Conservation (phyloP, 1,284 basidiomycete genomes). For the Wolfiporia cocos region DNA sequence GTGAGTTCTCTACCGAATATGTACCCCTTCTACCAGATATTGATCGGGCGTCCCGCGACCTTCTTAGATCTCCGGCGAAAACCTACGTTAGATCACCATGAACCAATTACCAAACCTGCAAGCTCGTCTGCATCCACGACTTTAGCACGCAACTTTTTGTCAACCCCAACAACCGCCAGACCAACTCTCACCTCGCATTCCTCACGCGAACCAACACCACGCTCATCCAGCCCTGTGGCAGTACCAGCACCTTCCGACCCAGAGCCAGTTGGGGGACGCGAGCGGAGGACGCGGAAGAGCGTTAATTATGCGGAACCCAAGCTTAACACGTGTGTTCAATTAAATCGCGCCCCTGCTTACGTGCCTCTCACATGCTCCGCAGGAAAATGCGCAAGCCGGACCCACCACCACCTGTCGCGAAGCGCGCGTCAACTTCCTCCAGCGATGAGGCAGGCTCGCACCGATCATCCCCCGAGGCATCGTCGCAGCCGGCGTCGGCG, state of each 20-base stretch:
- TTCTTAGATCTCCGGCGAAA: slow-evolving; percentile 34
- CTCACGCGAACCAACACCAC: slow-evolving; percentile 36
- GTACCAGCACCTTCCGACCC: slow-evolving; percentile 30
- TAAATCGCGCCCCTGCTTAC: slow-evolving; percentile 1
- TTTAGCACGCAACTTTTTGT: slow-evolving; percentile 33
- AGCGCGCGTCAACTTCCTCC: slow-evolving; percentile 24
- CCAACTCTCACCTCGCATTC: slow-evolving; percentile 18
- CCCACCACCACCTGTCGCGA: slow-evolving; percentile 32
- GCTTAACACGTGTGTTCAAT: slow-evolving; percentile 70
- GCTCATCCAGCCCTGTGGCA: slow-evolving; percentile 43
- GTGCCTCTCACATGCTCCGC: slow-evolving; percentile 9
- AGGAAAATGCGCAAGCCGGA: slow-evolving; percentile 93
- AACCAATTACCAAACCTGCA: slow-evolving; percentile 24
- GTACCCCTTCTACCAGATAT: too few species aligned
- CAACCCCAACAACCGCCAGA: slow-evolving; percentile 31
- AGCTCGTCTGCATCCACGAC: slow-evolving; percentile 22
- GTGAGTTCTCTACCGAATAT: slow-evolving; percentile 13
- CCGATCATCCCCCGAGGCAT: slow-evolving; percentile 9
- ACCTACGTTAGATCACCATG: slow-evolving; percentile 32
- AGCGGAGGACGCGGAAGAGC: slow-evolving; percentile 70
- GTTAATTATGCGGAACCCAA: slow-evolving; percentile 88
- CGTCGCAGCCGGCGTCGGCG: slow-evolving; percentile 14
- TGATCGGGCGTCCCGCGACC: too few species aligned
- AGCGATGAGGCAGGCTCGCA: slow-evolving; percentile 7
- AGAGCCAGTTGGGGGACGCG: slow-evolving; percentile 43